A percentile compares a stretch with the other conserved stretches of the same genome.
Conservation (phyloP, 2,329 filamentous ascomycete genomes). For the Colletotrichum sp. region DNA sequence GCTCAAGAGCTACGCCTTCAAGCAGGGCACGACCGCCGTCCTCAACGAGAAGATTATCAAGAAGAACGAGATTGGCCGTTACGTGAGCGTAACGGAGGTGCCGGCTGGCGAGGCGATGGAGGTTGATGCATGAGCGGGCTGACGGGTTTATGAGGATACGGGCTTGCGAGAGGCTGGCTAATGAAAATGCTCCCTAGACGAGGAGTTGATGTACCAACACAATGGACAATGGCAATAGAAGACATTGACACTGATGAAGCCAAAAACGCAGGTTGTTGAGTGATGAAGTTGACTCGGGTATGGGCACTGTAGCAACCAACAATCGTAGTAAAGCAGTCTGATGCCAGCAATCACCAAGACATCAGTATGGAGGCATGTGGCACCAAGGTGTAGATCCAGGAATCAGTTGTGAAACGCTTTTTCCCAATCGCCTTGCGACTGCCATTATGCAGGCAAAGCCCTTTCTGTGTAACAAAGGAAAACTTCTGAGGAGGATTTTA, state of each 20-base stretch:
- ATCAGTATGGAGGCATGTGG: background rate
- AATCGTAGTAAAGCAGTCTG: background rate
- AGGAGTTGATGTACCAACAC: slow-evolving; percentile 23
- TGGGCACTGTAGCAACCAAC: background rate
- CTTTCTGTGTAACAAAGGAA: slow-evolving; percentile 4
- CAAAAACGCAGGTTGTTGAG: background rate
- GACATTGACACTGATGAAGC: background rate
- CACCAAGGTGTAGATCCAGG: background rate
- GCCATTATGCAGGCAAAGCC: background rate
- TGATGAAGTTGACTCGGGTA: background rate
- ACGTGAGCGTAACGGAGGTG: slow-evolving; percentile 89
- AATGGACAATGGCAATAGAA: slow-evolving; percentile 21
- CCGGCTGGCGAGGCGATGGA: slow-evolving; percentile 75
- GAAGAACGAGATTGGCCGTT: slow-evolving; percentile 92
- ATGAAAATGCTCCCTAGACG: background rate
- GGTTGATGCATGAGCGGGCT: slow-evolving; percentile 60
- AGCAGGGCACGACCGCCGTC: slow-evolving; percentile 90
- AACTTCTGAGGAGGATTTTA: background rate
- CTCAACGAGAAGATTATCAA: slow-evolving; percentile 96
- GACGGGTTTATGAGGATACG: background rate
- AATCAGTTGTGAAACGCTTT: background rate
- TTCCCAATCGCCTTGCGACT: background rate
- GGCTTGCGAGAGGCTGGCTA: background rate
- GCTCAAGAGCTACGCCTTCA: slow-evolving; percentile 91
- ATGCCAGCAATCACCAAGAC: background rate